Evolutionary conservation across 202 grass and related monocot species (phyloP).

Genomic region (Panicum virgatum): DNA sequence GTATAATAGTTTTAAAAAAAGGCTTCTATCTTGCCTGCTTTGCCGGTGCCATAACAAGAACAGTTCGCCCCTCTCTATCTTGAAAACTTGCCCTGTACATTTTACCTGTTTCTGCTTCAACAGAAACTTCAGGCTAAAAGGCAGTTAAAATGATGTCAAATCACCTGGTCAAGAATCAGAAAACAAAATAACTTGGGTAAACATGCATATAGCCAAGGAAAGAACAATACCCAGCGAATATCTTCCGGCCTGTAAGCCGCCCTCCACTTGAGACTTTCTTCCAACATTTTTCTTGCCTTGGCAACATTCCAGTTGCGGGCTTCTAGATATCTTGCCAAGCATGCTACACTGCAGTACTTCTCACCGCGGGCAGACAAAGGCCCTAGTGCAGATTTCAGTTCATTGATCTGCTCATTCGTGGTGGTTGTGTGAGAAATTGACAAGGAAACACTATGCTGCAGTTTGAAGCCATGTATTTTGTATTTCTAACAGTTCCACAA

Average conservation of each 20-base stretch:
- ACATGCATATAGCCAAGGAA: background rate
- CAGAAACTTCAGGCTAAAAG: constrained; percentile 63
- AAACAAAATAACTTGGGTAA: background rate
- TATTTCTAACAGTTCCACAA: background rate
- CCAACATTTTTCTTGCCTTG: constrained; percentile 80
- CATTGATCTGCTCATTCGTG: constrained; percentile 53
- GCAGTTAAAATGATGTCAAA: background rate
- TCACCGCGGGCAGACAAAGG: constrained; percentile 50
- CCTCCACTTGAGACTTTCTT: constrained; percentile 90
- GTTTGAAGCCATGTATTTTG: background rate
- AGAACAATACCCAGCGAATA: constrained; percentile 64
- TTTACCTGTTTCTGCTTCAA: constrained; percentile 90
- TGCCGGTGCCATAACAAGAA: constrained; percentile 73
- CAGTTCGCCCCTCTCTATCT: constrained; percentile 71
- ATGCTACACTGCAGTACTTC: constrained; percentile 59
- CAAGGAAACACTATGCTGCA: background rate
- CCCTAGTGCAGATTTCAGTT: constrained; percentile 67
- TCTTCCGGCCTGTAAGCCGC: constrained; percentile 70
- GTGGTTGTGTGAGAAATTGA: constrained; percentile 21
- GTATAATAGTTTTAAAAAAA: background rate
- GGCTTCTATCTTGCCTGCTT: constrained; percentile 55
- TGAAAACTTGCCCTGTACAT: constrained; percentile 72
- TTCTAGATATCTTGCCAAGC: constrained; percentile 76
- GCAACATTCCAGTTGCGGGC: constrained; percentile 77
- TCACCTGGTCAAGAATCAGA: background rate